Evolutionary conservation across 2,329 filamentous ascomycete species (phyloP).

Genomic region (Colletotrichum falcatum): DNA sequence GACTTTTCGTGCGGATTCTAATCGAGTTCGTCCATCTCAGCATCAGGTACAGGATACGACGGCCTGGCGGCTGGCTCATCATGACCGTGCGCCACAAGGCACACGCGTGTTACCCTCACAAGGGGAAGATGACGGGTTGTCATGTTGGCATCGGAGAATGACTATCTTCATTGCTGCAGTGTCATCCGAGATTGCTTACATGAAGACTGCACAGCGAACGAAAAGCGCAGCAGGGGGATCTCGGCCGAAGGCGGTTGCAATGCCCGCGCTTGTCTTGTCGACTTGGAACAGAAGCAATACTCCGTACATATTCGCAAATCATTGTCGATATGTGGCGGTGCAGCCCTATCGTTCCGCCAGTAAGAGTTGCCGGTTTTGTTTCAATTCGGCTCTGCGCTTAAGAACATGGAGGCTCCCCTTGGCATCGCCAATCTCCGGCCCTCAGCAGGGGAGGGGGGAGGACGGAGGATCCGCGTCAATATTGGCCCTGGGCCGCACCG

Average conservation of each 20-base stretch:
- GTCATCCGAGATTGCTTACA: slow-evolving; percentile 44
- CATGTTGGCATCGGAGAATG: slow-evolving; percentile 16
- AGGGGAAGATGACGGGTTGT: neutral
- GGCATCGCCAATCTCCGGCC: slow-evolving; percentile 27
- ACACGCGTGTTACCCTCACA: neutral
- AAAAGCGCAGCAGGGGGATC: slow-evolving; percentile 16
- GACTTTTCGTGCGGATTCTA: slow-evolving; percentile 9
- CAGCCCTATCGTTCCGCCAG: slow-evolving; percentile 44
- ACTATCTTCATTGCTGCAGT: slow-evolving; percentile 35
- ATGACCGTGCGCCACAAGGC: neutral
- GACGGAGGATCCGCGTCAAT: slow-evolving; percentile 14
- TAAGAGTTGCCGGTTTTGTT: slow-evolving; percentile 18
- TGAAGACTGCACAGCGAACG: slow-evolving; percentile 12
- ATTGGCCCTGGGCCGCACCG: neutral
- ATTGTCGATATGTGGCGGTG: slow-evolving; percentile 40
- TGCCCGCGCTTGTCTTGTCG: slow-evolving; percentile 27
- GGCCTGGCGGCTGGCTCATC: slow-evolving; percentile 9
- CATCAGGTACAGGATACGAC: neutral
- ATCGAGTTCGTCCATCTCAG: slow-evolving; percentile 12
- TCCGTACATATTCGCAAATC: no score
- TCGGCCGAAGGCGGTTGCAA: slow-evolving; percentile 27
- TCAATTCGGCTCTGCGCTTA: slow-evolving; percentile 3
- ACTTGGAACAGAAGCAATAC: slow-evolving; percentile 29
- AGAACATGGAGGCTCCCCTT: slow-evolving; percentile 2
- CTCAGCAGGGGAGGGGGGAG: neutral